Percentiles rank a stretch among this genome's conserved stretches.
These are phyloP conservation scores for Diddensiella transvaalensis DNA, from an alignment of 805 yeast species.

Conservation along the genomic window DNA sequence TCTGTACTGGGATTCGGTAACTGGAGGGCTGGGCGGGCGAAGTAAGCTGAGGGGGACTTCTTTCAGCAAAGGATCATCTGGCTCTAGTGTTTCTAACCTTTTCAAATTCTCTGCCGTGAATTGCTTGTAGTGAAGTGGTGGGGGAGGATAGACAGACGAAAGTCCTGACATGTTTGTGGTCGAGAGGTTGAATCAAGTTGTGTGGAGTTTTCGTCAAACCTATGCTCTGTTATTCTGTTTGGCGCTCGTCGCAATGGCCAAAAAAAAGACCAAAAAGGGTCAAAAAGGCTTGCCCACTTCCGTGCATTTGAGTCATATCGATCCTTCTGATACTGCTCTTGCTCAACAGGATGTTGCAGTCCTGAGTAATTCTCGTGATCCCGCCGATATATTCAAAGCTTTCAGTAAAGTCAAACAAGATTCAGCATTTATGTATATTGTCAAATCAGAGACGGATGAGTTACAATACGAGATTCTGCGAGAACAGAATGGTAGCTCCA, in stretches of 20 bases:
- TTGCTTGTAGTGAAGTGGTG: constrained; percentile 76
- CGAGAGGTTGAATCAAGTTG: background rate
- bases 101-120: constrained; percentile 47
- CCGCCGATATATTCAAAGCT: background rate
- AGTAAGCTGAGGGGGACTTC: constrained; percentile 22
- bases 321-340: background rate
- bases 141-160: constrained; percentile 88
- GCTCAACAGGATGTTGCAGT: constrained; percentile 1
- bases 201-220: too few species aligned
- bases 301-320: background rate
- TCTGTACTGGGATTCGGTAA: constrained; percentile 49
- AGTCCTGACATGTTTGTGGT: constrained; percentile 26
- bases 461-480: background rate
- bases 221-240: too few species aligned
- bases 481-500: background rate
- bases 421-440: background rate
- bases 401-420: background rate
- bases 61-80: background rate
- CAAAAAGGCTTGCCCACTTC: background rate
- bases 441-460: background rate
- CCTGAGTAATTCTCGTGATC: background rate
- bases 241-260: too few species aligned
- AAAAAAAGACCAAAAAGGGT: constrained; percentile 1
- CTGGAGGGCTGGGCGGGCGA: constrained; percentile 35
- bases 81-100: constrained; percentile 5